phyloP scores from a whole-genome alignment of 768 basidiomycete genomes.

The Zangia roseola region DNA sequence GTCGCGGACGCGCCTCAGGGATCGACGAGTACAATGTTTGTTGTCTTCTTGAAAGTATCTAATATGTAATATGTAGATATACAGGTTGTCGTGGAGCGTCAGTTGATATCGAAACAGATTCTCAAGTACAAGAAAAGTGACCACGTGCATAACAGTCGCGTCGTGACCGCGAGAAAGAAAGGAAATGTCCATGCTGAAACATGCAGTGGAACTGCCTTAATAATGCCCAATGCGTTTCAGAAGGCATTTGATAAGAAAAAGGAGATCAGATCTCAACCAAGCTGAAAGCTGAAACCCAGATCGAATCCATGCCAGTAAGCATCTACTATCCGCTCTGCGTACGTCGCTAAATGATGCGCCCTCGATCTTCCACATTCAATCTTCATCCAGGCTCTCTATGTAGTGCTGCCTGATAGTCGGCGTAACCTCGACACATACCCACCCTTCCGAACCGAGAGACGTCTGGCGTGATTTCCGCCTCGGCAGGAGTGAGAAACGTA shows the following conservation, averaged over 20 bases:
- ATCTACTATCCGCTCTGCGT: neutral
- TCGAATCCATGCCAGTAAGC: neutral
- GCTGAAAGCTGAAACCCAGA: slow-evolving; percentile 2
- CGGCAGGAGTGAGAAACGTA: slow-evolving; percentile 15
- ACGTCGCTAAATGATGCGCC: neutral
- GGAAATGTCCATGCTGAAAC: slow-evolving; percentile 2
- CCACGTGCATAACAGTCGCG: no score
- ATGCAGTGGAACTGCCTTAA: neutral
- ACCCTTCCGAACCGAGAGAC: slow-evolving; percentile 22
- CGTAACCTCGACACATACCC: slow-evolving; percentile 31
- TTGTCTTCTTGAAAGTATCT: slow-evolving; percentile 1
- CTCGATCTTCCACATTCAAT: slow-evolving; percentile 17
- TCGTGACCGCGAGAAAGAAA: neutral
- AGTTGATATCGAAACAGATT: neutral
- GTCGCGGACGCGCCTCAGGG: neutral
- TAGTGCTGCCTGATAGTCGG: slow-evolving; percentile 22
- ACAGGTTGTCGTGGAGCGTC: neutral
- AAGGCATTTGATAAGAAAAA: neutral
- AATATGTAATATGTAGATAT: slow-evolving; percentile 1
- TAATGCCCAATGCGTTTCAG: slow-evolving; percentile 4
- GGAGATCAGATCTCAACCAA: neutral
- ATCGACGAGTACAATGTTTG: no score
- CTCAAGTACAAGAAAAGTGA: no score
- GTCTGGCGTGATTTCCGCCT: slow-evolving; percentile 16
- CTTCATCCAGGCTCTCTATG: slow-evolving; percentile 13